Conservation (phyloP, 169 alveolate genomes). For the Cryptosporidium bovis region DNA sequence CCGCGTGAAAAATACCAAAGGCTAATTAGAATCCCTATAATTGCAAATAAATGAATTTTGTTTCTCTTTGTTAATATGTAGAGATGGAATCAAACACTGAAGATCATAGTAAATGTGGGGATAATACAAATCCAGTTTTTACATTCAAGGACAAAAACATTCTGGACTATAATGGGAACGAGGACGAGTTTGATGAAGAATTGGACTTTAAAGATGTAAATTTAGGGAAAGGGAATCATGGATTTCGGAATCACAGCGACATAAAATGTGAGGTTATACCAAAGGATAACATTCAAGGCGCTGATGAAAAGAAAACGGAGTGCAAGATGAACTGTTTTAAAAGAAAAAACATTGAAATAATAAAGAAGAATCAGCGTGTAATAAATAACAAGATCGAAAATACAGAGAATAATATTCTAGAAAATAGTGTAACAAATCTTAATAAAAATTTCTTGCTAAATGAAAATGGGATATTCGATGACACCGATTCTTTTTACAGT, state of each 20-base stretch:
- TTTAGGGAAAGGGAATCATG: too few species aligned
- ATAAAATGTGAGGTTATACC: too few species aligned
- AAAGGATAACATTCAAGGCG: too few species aligned
- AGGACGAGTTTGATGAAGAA: neutral
- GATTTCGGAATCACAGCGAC: too few species aligned
- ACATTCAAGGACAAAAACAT: conserved; percentile 44
- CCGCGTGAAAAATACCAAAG: neutral
- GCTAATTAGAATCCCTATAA: neutral
- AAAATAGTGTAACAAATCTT: conserved; percentile 3
- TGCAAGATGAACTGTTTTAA: neutral
- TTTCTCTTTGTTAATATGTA: too few species aligned
- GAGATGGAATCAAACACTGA: too few species aligned
- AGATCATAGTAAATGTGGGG: too few species aligned
- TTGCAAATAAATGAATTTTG: too few species aligned
- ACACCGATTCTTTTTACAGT: conserved; percentile 7
- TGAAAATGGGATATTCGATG: conserved; percentile 38
- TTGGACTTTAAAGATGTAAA: neutral
- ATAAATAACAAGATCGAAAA: neutral
- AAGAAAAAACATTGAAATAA: conserved; percentile 32
- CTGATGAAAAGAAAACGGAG: too few species aligned
- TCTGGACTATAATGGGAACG: conserved; percentile 24
- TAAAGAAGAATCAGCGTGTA: conserved; percentile 9
- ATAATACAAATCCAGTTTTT: neutral
- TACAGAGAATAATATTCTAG: neutral
- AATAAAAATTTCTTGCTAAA: conserved; percentile 21